Evolutionary conservation across 1,139 yeast species (phyloP), one percentile per base, ranked within the genome.

Genomic region (Meyerozyma guilliermondii): DNA sequence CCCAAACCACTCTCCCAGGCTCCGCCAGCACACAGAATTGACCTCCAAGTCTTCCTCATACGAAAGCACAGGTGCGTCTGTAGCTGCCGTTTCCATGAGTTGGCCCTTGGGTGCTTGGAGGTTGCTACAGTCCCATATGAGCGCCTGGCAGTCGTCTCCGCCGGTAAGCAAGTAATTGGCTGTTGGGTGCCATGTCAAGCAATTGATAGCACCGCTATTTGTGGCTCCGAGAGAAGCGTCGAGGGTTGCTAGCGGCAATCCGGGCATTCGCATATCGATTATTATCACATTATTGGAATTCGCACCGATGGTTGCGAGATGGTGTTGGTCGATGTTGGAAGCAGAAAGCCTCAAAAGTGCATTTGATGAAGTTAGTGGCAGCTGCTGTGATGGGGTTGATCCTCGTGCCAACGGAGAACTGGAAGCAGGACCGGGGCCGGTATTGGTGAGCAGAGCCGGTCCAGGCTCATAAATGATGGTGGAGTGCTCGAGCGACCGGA

Each of bases 111-210:
- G 22, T 7, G 35, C 20, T 6, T 57, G 56, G 28, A 65, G 39
- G 35, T 56, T 58, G 44, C 64, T 68, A 46, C 88, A 69, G 60
- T 92, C 96, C 94, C 97, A 89, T 13, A 87, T 69, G 31, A 91
- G 66, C 0, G 87, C 87, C 61, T 89, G 96, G 60, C 96, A 87
- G 62, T 91, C 98, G 59, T 92, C 98, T 20, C 87, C 83, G 16
- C 94, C 95, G 1, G 91, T 78, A 14, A 88, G 71, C 28, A 92
- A 63, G 38, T 75, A 64, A 49, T 85, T 81, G 28, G 81, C 74
- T 2, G 78, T 65, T 0, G 98, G 97, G 51, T 91, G 92, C 97
- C 97, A 92, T 43, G 73, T 66, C 16, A 91, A 76, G 49, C 81
- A 74, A 59, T 91, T 91, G 27, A 92, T 78, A 26, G 74, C 64